Conservation (phyloP, 805 yeast genomes). For the Saccharomycopsis javanensis region DNA sequence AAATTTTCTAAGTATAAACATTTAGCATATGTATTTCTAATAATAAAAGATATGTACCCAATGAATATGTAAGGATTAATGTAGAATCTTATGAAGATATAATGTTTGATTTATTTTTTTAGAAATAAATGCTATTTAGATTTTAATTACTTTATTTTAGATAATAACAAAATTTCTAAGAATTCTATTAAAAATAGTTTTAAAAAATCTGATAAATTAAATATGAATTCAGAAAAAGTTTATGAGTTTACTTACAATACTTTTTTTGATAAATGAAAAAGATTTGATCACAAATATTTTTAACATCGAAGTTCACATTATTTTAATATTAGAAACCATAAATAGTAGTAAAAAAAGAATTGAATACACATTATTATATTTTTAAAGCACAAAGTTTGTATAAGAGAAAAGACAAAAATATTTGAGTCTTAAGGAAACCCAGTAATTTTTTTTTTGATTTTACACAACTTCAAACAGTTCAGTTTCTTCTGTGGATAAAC, state of each 20-base stretch:
- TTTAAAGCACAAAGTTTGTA: too few relatives aligned
- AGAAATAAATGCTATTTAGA: background rate
- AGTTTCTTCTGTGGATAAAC: constrained; percentile 26
- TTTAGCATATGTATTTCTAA: background rate
- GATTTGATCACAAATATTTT: too few relatives aligned
- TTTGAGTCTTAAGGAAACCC: too few relatives aligned
- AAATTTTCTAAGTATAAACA: background rate
- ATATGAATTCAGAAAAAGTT: background rate
- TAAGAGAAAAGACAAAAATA: background rate
- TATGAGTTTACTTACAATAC: background rate
- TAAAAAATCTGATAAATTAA: background rate
- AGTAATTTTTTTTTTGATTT: too few relatives aligned
- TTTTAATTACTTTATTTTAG: background rate
- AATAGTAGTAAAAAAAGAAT: too few relatives aligned
- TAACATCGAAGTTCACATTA: too few relatives aligned
- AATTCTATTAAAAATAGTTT: background rate
- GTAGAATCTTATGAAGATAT: background rate
- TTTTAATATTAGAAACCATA: too few relatives aligned
- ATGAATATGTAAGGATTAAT: too few relatives aligned
- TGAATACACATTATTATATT: too few relatives aligned
- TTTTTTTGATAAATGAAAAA: too few relatives aligned
- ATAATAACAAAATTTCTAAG: background rate
- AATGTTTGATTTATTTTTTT: background rate
- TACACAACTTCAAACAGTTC: constrained; percentile 1
- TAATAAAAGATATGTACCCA: background rate